Evolutionary conservation across 495 filamentous ascomycete genomes (phyloP), one percentile per base, ranked within the genome.

Genomic region (Hypoxylon lienhwacheense): DNA sequence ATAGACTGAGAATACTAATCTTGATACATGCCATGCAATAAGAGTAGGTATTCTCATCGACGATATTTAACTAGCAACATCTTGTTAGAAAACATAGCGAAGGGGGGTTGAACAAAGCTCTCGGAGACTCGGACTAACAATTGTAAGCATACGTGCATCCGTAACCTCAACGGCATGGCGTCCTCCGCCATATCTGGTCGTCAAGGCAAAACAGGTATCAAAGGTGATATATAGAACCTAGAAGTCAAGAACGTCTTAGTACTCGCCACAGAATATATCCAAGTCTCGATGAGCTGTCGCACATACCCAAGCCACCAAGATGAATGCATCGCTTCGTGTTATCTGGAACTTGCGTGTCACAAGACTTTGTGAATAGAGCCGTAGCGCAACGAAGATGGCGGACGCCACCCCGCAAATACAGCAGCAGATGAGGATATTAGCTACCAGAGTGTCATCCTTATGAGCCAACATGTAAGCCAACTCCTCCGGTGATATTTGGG

Each of bases 1-100:
- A 61, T 7, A 61, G 21, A 4, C 31, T 26, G 7, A 61, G 16
- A 17, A 61, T 31, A 8, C 57, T 50, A 15, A 61, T 34, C 22
- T 60, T 60, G 1, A 60, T 31, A 7, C 44, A 60, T 6, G 31
- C 22, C 7, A 60, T 35, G 12, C 50, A 36, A 11, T 39, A 17
- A 14, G 28, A 10, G 10, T 55, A 60, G 12, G 25, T n/a, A 5
- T 7, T 37, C 33, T 55, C 57, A 12, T 34, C 33, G 17, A 49
- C 12, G n/a, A 55, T 35, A 14, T 44, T 53, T 10, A 37, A 46
- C 54, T 58, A 19, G n/a, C 25, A 37, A 12, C 5, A 17, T 4
- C 5, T 19, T 2, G 12, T 37, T 37, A 37, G 21, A 25, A 10
- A n/a, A n/a, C n/a, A n/a, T n/a, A n/a, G n/a, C n/a, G n/a, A n/a